Percentiles rank a stretch among this genome's conserved stretches.
phyloP scores from a whole-genome alignment of 164 flowering plant genomes.

The Saururus chinensis region DNA sequence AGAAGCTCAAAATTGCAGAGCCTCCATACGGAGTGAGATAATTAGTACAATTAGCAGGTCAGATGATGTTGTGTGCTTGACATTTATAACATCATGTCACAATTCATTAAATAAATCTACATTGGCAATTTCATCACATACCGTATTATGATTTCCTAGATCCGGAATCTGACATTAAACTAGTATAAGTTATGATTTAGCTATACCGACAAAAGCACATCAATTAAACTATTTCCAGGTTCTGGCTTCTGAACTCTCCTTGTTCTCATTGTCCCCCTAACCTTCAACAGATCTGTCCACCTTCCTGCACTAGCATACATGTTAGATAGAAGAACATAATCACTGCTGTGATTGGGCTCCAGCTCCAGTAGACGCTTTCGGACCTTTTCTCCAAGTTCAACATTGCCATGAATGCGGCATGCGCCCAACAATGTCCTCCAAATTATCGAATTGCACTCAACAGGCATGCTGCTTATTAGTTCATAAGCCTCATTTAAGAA shows the following conservation, averaged over 20 bases:
- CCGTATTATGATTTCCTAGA: neutral
- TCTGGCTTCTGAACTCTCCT: constrained; percentile 37
- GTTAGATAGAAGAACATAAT: constrained; percentile 22
- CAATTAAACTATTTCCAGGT: constrained; percentile 35
- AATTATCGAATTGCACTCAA: constrained; percentile 40
- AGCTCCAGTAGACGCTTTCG: constrained; percentile 31
- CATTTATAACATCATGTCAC: too few relatives aligned
- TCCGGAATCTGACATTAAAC: neutral
- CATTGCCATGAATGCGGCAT: constrained; percentile 38
- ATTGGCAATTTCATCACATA: too few relatives aligned
- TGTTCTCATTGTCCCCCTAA: constrained; percentile 28
- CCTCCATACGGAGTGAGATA: too few relatives aligned
- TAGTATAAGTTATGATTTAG: neutral
- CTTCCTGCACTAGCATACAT: constrained; percentile 37
- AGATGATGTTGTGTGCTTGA: too few relatives aligned
- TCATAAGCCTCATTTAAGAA: constrained; percentile 34
- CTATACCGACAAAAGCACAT: neutral
- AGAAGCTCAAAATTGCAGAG: too few relatives aligned
- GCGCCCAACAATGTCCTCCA: constrained; percentile 55
- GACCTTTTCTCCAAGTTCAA: constrained; percentile 40
- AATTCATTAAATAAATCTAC: too few relatives aligned
- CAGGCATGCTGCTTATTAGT: constrained; percentile 39
- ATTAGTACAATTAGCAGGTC: too few relatives aligned
- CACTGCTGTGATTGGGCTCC: constrained; percentile 56
- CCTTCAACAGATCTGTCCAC: constrained; percentile 27